These are phyloP conservation scores for Platanthera guangdongensis DNA, from an alignment of 106 monocot genomes.

Conservation along the genomic window DNA sequence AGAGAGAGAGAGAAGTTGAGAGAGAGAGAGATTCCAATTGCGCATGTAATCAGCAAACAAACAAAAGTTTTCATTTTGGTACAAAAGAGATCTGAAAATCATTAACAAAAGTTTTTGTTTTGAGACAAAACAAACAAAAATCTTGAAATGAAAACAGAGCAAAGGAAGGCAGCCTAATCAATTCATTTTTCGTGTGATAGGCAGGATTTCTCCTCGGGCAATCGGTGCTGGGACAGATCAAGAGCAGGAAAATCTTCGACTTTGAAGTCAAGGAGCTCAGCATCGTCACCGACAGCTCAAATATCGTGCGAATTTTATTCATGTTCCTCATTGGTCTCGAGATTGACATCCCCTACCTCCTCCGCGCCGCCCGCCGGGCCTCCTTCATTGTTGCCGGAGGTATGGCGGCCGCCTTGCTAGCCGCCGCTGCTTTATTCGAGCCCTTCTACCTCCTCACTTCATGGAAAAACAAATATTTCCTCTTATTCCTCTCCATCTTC, in stretches of 20 bases:
- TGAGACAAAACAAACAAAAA: too few species aligned
- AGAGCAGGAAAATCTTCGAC: conserved; percentile 3
- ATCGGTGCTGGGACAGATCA: conserved; percentile 14
- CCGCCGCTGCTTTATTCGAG: background rate
- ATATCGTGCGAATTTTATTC: conserved; percentile 14
- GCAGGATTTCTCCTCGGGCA: conserved; percentile 37
- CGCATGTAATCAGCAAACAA: too few species aligned
- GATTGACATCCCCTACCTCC: conserved; percentile 20
- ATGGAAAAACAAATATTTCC: background rate
- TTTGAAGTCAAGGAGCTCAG: conserved; percentile 13
- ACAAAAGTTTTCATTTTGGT: too few species aligned
- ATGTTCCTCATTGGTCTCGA: conserved; percentile 35
- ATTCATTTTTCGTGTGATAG: conserved; percentile 10
- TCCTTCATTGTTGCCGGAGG: background rate
- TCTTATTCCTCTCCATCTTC: conserved; percentile 9
- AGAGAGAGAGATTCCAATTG: too few species aligned
- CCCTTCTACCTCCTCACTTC: background rate
- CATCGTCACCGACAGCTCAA: background rate
- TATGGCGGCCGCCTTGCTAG: background rate
- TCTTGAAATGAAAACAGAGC: too few species aligned
- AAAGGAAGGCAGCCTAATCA: too few species aligned
- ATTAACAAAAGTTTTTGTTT: too few species aligned
- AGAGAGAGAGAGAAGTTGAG: too few species aligned
- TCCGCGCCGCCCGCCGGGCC: conserved; percentile 13
- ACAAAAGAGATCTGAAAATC: too few species aligned